These are phyloP conservation scores for Clitopilus passeckerianus DNA, from an alignment of 768 basidiomycete genomes.

Conservation along the genomic window DNA sequence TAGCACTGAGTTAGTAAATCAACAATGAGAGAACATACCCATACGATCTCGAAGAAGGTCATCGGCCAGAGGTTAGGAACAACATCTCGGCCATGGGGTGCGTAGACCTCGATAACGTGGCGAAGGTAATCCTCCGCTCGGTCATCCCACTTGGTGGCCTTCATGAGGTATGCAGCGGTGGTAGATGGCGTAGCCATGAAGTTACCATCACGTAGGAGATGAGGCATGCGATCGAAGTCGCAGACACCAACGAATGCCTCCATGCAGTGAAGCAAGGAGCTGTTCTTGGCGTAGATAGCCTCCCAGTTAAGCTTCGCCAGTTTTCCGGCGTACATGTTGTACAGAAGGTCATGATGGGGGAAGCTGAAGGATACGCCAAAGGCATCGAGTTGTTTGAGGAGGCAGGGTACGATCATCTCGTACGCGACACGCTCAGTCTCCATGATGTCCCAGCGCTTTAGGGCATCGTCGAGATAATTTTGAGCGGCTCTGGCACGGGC, in stretches of 20 bases:
- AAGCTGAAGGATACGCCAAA: background rate
- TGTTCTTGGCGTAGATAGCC: background rate
- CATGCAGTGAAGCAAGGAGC: background rate
- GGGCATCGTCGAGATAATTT: background rate
- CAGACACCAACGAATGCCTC: background rate
- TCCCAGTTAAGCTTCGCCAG: background rate
- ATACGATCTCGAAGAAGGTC: background rate
- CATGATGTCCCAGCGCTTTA: background rate
- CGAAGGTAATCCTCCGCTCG: background rate
- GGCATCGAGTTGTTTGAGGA: background rate
- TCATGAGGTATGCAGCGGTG: background rate
- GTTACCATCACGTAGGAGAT: background rate
- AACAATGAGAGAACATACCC: background rate
- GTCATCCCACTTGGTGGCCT: background rate
- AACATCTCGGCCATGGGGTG: background rate
- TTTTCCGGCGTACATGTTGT: background rate
- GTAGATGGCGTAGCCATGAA: background rate
- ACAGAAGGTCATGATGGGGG: background rate
- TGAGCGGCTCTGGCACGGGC: background rate
- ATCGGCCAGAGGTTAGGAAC: background rate
- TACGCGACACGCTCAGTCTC: background rate
- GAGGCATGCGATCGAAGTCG: background rate
- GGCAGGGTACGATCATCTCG: background rate
- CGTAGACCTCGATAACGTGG: background rate
- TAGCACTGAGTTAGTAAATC: background rate